Conservation (phyloP, 2,329 filamentous ascomycete genomes). For the Dactylellina haptotyla region DNA sequence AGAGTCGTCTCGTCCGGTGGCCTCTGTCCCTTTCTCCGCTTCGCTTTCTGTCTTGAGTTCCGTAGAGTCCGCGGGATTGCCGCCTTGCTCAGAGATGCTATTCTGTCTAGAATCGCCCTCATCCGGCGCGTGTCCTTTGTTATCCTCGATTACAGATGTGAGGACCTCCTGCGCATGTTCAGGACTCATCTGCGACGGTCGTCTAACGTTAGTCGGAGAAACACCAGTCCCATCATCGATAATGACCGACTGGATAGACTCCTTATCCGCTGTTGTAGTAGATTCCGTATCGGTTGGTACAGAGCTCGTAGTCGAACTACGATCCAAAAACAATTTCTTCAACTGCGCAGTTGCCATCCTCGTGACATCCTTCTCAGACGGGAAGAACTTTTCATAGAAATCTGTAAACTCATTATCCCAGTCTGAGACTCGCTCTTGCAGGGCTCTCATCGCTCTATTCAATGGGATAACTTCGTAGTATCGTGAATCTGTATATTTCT, state of each 20-base stretch:
- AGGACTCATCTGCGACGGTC: conserved; percentile 32
- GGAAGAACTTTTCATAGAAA: conserved; percentile 92
- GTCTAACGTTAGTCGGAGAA: conserved; percentile 41
- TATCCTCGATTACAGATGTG: conserved; percentile 73
- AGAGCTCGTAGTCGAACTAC: conserved; percentile 75
- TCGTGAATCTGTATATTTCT: conserved; percentile 89
- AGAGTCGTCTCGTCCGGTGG: conserved; percentile 13
- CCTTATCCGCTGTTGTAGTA: conserved; percentile 64
- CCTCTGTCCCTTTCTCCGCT: conserved; percentile 13
- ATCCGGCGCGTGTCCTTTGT: conserved; percentile 61
- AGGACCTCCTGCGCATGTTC: conserved; percentile 74
- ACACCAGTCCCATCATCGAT: conserved; percentile 39
- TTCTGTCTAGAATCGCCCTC: conserved; percentile 34
- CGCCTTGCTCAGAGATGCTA: conserved; percentile 38
- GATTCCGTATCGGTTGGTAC: conserved; percentile 75
- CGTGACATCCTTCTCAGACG: conserved; percentile 92
- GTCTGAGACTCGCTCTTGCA: conserved; percentile 89
- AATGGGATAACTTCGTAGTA: conserved; percentile 97
- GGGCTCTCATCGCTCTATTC: conserved; percentile 85
- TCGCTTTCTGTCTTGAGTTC: conserved; percentile 40
- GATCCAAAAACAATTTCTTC: conserved; percentile 92
- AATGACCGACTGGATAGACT: conserved; percentile 44
- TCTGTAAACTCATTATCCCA: conserved; percentile 92
- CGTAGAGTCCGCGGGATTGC: conserved; percentile 32
- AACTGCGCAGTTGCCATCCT: conserved; percentile 90